Evolutionary conservation across 176 grass and related monocot genomes (phyloP).

Genomic region (Ampelocalamus luodianensis): DNA sequence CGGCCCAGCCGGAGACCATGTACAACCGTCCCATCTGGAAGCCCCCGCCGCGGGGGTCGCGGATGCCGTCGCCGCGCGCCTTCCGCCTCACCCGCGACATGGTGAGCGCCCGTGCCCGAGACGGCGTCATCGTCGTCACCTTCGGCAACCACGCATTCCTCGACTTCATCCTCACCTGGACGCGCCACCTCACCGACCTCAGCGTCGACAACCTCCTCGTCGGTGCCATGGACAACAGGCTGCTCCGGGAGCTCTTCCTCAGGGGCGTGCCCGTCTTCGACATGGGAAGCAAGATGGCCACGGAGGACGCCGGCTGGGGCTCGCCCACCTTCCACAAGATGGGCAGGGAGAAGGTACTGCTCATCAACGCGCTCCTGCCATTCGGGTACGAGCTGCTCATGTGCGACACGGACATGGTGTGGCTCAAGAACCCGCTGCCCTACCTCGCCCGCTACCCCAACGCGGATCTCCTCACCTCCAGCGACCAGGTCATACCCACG

Average conservation of each 20-base stretch:
- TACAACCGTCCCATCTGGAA: slow-evolving; percentile 74
- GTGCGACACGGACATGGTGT: slow-evolving; percentile 99
- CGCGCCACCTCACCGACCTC: slow-evolving; percentile 79
- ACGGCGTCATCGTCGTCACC: slow-evolving; percentile 76
- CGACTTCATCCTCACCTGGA: slow-evolving; percentile 95
- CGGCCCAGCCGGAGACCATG: slow-evolving; percentile 40
- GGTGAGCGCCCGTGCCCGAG: slow-evolving; percentile 64
- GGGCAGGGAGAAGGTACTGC: slow-evolving; percentile 96
- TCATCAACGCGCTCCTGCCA: slow-evolving; percentile 87
- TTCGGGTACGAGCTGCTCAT: slow-evolving; percentile 93
- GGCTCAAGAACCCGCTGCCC: slow-evolving; percentile 91
- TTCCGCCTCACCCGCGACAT: slow-evolving; percentile 76
- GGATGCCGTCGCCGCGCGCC: slow-evolving; percentile 58
- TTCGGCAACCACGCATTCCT: slow-evolving; percentile 92
- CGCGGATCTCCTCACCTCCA: slow-evolving; percentile 91
- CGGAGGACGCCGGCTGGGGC: slow-evolving; percentile 89
- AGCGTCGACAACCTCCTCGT: slow-evolving; percentile 79
- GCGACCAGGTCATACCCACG: slow-evolving; percentile 91
- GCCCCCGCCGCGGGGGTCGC: slow-evolving; percentile 40
- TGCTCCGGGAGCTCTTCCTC: slow-evolving; percentile 81
- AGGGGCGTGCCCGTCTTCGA: slow-evolving; percentile 83
- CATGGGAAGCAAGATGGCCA: slow-evolving; percentile 94
- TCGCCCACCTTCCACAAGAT: slow-evolving; percentile 98
- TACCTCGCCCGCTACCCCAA: slow-evolving; percentile 84
- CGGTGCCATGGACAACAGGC: slow-evolving; percentile 90